Conservation (phyloP, 768 basidiomycete genomes). For the Xerocomellus chrysenteron region DNA sequence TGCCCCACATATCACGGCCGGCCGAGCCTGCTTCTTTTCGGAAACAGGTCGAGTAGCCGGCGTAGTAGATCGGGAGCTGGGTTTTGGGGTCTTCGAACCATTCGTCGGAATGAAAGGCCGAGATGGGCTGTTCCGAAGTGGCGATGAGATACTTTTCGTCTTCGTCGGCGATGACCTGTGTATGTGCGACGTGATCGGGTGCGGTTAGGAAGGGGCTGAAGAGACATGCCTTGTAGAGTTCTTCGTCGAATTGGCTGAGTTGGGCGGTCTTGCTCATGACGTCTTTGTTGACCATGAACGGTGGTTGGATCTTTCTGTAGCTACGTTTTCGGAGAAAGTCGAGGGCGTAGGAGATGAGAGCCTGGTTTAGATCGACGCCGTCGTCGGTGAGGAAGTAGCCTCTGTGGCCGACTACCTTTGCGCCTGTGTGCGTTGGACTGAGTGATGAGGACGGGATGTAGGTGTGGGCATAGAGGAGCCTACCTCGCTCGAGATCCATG, state of each 20-base stretch:
- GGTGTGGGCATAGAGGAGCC: neutral
- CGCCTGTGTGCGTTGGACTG: slow-evolving; percentile 46
- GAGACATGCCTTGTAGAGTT: slow-evolving; percentile 81
- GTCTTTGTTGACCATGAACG: slow-evolving; percentile 98
- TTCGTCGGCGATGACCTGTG: slow-evolving; percentile 78
- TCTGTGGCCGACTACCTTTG: slow-evolving; percentile 92
- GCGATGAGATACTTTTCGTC: slow-evolving; percentile 99
- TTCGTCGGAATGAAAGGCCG: slow-evolving; percentile 92
- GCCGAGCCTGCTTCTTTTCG: slow-evolving; percentile 98
- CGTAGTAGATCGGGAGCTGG: slow-evolving; percentile 90
- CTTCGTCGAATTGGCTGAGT: slow-evolving; percentile 97
- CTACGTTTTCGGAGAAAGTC: slow-evolving; percentile 82
- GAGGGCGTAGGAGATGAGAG: slow-evolving; percentile 90
- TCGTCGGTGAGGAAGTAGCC: slow-evolving; percentile 96
- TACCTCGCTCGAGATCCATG: slow-evolving; percentile 95
- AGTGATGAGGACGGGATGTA: slow-evolving; percentile 2
- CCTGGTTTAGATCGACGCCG: slow-evolving; percentile 96
- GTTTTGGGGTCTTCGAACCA: slow-evolving; percentile 94
- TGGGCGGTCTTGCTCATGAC: slow-evolving; percentile 98
- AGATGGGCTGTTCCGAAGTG: slow-evolving; percentile 98
- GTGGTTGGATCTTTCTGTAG: slow-evolving; percentile 95
- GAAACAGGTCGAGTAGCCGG: slow-evolving; percentile 94
- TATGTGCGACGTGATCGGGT: neutral
- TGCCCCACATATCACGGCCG: slow-evolving; percentile 98
- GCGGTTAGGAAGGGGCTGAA: neutral